Evolutionary conservation across 805 yeast genomes (phyloP).

Genomic region (Myxozyma sirexii): DNA sequence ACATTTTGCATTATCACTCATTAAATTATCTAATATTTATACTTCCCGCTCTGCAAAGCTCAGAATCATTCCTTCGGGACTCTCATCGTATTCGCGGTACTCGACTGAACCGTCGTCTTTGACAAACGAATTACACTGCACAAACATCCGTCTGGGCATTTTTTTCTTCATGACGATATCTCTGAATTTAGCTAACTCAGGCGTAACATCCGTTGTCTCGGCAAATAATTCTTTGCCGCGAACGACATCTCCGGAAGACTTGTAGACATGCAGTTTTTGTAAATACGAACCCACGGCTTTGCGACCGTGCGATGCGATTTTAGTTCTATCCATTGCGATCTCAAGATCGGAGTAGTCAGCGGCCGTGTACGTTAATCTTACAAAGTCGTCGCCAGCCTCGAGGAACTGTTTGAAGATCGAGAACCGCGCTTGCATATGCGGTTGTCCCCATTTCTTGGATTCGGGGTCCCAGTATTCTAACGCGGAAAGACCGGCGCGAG

Average conservation of each 20-base stretch:
- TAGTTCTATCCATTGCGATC: conserved; percentile 59
- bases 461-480: conserved; percentile 87
- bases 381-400: conserved; percentile 60
- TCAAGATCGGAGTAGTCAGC: conserved; percentile 57
- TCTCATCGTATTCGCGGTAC: conserved; percentile 74
- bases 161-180: conserved; percentile 69
- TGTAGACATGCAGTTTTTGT: conserved; percentile 72
- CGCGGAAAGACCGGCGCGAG: conserved; percentile 81
- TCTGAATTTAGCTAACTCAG: conserved; percentile 65
- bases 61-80: conserved; percentile 74
- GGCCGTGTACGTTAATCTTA: conserved; percentile 53
- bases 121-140: conserved; percentile 75
- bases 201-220: conserved; percentile 62
- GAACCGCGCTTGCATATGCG: conserved; percentile 92
- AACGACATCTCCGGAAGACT: conserved; percentile 72
- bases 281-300: conserved; percentile 72
- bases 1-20: no score
- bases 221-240: conserved; percentile 65
- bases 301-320: conserved; percentile 71
- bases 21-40: conserved; percentile 11
- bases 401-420: conserved; percentile 78
- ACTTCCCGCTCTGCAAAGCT: conserved; percentile 67
- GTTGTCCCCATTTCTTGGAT: conserved; percentile 86
- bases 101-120: conserved; percentile 48
- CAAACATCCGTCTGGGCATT: conserved; percentile 79